Evolutionary conservation across 495 filamentous ascomycete species (phyloP).

Genomic region (Neurospora sp.): DNA sequence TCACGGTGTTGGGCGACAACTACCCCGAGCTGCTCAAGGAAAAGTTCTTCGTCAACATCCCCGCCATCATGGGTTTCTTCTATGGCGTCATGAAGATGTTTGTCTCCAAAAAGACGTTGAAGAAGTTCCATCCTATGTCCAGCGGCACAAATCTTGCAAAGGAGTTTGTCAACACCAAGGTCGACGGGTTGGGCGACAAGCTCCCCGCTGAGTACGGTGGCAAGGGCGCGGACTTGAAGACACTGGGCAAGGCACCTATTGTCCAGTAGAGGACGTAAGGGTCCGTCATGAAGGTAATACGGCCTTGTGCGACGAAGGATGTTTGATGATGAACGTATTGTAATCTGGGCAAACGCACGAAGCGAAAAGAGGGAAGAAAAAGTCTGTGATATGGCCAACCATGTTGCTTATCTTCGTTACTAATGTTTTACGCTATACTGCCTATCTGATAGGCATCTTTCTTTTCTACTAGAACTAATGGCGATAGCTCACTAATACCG

Average conservation of each 20-base stretch:
- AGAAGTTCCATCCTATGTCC: constrained; percentile 75
- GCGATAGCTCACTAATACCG: not conserved
- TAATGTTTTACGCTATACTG: not conserved
- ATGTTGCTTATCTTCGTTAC: not conserved
- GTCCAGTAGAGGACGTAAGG: constrained; percentile 10
- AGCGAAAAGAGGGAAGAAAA: not conserved
- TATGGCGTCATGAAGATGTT: constrained; percentile 72
- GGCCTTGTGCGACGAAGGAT: not conserved
- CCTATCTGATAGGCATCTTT: not conserved
- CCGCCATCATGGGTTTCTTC: constrained; percentile 78
- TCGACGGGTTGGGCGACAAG: constrained; percentile 42
- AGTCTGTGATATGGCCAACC: not conserved
- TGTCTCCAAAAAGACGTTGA: constrained; percentile 64
- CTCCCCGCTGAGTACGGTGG: constrained; percentile 68
- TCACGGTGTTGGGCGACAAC: constrained; percentile 61
- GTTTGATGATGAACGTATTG: not conserved
- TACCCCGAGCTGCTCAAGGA: constrained; percentile 81
- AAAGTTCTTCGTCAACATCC: constrained; percentile 92
- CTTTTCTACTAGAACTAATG: not conserved
- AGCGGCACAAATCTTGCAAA: constrained; percentile 60
- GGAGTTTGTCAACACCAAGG: constrained; percentile 44
- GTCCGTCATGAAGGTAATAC: not conserved
- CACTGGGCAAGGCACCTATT: constrained; percentile 24
- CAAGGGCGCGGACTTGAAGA: constrained; percentile 41
- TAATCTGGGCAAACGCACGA: not conserved